Conservation (phyloP, 805 yeast genomes). For the Metschnikowia baotianmanensis region DNA sequence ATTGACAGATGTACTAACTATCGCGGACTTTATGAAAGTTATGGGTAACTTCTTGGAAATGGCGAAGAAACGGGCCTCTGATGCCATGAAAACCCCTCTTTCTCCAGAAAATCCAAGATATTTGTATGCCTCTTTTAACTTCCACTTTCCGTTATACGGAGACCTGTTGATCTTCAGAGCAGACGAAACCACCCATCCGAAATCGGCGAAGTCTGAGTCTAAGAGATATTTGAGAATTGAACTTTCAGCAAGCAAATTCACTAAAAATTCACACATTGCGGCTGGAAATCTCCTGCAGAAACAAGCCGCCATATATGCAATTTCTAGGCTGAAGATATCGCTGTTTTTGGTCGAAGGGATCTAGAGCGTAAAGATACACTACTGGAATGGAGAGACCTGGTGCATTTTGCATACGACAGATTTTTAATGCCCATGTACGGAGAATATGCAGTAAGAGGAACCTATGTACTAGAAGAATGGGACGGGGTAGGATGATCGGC, state of each 20-base stretch:
- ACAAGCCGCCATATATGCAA: conserved; percentile 6
- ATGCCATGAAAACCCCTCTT: conserved; percentile 71
- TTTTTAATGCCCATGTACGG: too few relatives aligned
- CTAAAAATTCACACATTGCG: conserved; percentile 38
- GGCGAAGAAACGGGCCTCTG: conserved; percentile 80
- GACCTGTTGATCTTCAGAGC: conserved; percentile 49
- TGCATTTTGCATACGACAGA: too few relatives aligned
- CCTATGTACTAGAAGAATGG: too few relatives aligned
- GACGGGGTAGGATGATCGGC: too few relatives aligned
- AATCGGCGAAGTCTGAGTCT: conserved; percentile 21
- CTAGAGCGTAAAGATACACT: too few relatives aligned
- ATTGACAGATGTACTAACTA: too few relatives aligned
- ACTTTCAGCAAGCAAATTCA: conserved; percentile 33
- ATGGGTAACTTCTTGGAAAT: conserved; percentile 61
- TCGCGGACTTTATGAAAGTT: conserved; percentile 62
- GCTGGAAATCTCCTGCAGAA: conserved; percentile 23
- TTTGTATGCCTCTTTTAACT: conserved; percentile 54
- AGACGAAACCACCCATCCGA: conserved; percentile 52
- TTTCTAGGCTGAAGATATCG: conserved; percentile 3
- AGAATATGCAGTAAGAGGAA: too few relatives aligned
- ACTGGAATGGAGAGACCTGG: too few relatives aligned
- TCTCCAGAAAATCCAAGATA: conserved; percentile 64
- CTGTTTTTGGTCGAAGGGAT: too few relatives aligned
- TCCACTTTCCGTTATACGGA: conserved; percentile 75
- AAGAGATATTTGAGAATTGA: conserved; percentile 67